Conservation (phyloP, 1,139 yeast species). For the Saccharomycopsis crataegensis region DNA sequence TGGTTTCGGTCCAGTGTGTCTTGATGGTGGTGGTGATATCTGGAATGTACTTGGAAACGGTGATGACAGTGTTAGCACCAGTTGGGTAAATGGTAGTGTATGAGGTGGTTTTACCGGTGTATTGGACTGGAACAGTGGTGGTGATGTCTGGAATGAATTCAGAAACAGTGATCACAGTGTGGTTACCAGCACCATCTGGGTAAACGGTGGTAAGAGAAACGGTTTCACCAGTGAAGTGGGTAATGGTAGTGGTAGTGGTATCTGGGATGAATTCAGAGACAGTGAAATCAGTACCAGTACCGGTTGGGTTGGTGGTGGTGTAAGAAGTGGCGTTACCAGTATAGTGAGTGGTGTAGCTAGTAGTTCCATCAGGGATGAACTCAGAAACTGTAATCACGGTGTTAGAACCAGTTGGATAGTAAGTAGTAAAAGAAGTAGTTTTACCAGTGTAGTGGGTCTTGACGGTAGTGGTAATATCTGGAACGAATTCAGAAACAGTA, state of each 20-base stretch:
- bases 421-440: neutral
- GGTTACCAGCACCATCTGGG: neutral
- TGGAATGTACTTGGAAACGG: neutral
- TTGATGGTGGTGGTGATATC: neutral
- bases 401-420: conserved; percentile 4
- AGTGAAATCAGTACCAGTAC: neutral
- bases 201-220: neutral
- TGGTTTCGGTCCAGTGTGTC: neutral
- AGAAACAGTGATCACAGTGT: neutral
- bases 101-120: neutral
- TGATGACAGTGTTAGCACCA: neutral
- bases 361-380: neutral
- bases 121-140: neutral
- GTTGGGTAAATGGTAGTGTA: neutral
- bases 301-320: neutral
- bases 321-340: neutral
- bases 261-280: neutral
- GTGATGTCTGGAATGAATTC: neutral
- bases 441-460: conserved; percentile 8
- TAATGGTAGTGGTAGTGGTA: neutral
- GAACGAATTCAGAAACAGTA: conserved; percentile 6
- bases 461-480: conserved; percentile 6
- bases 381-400: neutral
- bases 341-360: neutral
- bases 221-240: neutral